A percentile compares a stretch with the other conserved stretches of the same genome.
These are phyloP conservation scores for Puccinia hordei DNA, from an alignment of 1,284 basidiomycete genomes.

Conservation along the genomic window DNA sequence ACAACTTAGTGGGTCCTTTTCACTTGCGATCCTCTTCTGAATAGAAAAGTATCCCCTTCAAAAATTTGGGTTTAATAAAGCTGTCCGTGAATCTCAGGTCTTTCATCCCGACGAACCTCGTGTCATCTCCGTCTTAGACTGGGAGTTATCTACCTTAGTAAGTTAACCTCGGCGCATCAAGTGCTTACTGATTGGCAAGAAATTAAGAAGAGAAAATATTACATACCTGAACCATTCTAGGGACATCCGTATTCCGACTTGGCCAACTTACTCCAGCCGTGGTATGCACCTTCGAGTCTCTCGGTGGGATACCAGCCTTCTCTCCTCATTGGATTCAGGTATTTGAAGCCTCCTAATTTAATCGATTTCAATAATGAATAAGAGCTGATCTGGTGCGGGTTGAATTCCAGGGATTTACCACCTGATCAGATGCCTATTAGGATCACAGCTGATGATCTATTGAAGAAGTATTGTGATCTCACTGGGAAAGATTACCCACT, in stretches of 20 bases:
- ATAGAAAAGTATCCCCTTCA: background rate
- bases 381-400: background rate
- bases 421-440: slow-evolving; percentile 66
- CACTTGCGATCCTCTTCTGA: background rate
- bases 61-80: background rate
- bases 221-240: slow-evolving; percentile 60
- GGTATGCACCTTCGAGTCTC: slow-evolving; percentile 68
- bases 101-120: slow-evolving; percentile 88
- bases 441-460: slow-evolving; percentile 69
- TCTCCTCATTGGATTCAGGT: slow-evolving; percentile 57
- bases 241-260: slow-evolving; percentile 74
- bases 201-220: background rate
- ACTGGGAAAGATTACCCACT: slow-evolving; percentile 72
- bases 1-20: slow-evolving; percentile 69
- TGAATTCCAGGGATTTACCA: slow-evolving; percentile 64
- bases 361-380: slow-evolving; percentile 40
- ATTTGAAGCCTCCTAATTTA: slow-evolving; percentile 16
- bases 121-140: slow-evolving; percentile 92
- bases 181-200: background rate
- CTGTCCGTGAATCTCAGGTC: slow-evolving; percentile 61
- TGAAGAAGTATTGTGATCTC: slow-evolving; percentile 72
- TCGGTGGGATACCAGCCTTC: slow-evolving; percentile 52
- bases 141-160: slow-evolving; percentile 92
- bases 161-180: slow-evolving; percentile 65
- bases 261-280: slow-evolving; percentile 83